Evolutionary conservation across 192 early-diverging fungal genomes (phyloP).

Genomic region (Coemansia reversa): DNA sequence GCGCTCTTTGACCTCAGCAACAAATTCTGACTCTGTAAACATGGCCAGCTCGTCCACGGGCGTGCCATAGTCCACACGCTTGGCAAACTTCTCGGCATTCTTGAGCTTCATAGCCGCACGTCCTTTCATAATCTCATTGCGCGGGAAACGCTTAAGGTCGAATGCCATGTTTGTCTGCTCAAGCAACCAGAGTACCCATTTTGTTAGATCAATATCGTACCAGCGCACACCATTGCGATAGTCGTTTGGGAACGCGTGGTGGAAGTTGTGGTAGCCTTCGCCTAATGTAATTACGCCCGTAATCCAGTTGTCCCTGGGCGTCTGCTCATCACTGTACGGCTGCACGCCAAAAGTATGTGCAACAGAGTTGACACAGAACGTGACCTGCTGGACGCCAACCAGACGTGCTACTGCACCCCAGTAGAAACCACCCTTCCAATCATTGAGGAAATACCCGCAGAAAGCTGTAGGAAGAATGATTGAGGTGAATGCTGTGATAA

Average conservation of each 20-base stretch:
- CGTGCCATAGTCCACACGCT: constrained; percentile 71
- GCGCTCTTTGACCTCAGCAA: constrained; percentile 63
- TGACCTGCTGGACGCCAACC: constrained; percentile 76
- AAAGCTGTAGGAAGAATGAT: constrained; percentile 79
- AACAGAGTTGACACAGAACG: constrained; percentile 82
- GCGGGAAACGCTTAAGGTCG: constrained; percentile 68
- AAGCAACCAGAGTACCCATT: constrained; percentile 67
- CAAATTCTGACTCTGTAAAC: constrained; percentile 63
- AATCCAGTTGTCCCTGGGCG: constrained; percentile 81
- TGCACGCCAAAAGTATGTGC: constrained; percentile 75
- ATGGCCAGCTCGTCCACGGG: constrained; percentile 67
- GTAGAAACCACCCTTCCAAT: constrained; percentile 78
- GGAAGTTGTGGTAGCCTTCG: constrained; percentile 86
- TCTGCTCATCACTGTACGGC: constrained; percentile 78
- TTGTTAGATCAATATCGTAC: constrained; percentile 78
- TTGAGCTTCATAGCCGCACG: constrained; percentile 78
- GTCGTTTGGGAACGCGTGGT: constrained; percentile 84
- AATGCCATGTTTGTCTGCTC: constrained; percentile 62
- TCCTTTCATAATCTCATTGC: constrained; percentile 75
- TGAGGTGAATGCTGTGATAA: constrained; percentile 69
- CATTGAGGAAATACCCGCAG: constrained; percentile 76
- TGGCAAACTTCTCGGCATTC: constrained; percentile 64
- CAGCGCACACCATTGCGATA: constrained; percentile 78
- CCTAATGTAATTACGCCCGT: constrained; percentile 75
- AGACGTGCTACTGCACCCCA: constrained; percentile 69